A percentile compares a stretch with the other conserved stretches of the same genome.
Evolutionary conservation across 1,284 basidiomycete species (phyloP).

Genomic region (Moniliella sp.): DNA sequence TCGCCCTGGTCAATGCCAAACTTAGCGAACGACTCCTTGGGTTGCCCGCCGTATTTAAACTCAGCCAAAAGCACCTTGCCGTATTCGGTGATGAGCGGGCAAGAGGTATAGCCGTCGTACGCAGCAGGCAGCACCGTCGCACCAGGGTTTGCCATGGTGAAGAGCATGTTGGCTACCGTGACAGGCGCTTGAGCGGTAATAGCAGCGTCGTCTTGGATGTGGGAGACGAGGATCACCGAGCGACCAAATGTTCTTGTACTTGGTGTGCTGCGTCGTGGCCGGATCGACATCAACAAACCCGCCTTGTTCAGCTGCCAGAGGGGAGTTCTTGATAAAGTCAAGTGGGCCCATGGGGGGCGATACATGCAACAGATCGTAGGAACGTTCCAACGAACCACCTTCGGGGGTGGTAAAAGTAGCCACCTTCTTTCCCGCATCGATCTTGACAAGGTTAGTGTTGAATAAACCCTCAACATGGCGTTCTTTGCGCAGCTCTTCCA

Average conservation of each 20-base stretch:
- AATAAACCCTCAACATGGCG: no score
- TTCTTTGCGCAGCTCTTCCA: no score
- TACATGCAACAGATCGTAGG: no score
- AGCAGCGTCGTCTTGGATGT: slow-evolving; percentile 92
- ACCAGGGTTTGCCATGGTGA: slow-evolving; percentile 7
- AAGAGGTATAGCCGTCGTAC: slow-evolving; percentile 33
- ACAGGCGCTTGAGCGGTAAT: slow-evolving; percentile 81
- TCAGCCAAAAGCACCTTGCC: slow-evolving; percentile 72
- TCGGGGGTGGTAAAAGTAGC: no score
- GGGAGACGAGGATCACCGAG: slow-evolving; percentile 71
- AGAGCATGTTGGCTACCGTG: slow-evolving; percentile 56
- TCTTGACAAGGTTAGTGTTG: no score
- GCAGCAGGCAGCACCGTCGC: slow-evolving; percentile 8
- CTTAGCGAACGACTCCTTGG: slow-evolving; percentile 48
- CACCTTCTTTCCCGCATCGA: no score
- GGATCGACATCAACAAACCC: slow-evolving; percentile 53
- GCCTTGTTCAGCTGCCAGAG: slow-evolving; percentile 42
- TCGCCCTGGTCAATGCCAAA: slow-evolving; percentile 20
- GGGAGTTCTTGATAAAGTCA: slow-evolving; percentile 50
- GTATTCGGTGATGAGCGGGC: slow-evolving; percentile 47
- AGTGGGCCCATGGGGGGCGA: no score
- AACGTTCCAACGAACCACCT: no score
- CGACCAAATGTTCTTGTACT: slow-evolving; percentile 61
- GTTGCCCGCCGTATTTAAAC: slow-evolving; percentile 56
- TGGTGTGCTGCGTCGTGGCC: slow-evolving; percentile 58